Percentiles rank a stretch among this genome's conserved stretches.
These are phyloP conservation scores for Phtheirospermum japonicum DNA, from an alignment of 257 asterid genomes.

Conservation along the genomic window DNA sequence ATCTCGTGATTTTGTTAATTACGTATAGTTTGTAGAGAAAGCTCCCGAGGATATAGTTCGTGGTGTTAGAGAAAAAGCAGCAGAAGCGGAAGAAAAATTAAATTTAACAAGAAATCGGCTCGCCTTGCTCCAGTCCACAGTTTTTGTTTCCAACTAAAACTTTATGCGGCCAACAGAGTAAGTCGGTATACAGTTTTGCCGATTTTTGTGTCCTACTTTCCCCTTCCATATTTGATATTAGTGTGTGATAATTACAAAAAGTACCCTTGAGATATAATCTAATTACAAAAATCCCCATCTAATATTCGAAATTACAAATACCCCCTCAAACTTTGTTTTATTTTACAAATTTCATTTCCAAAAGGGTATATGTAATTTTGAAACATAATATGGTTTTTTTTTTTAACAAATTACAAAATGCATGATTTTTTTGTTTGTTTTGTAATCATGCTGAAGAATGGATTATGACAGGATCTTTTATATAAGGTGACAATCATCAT, in stretches of 20 bases:
- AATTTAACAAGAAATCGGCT: conserved; percentile 70
- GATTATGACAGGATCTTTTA: too few relatives aligned
- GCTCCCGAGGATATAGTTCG: conserved; percentile 85
- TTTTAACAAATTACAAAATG: too few relatives aligned
- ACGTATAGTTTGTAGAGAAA: conserved; percentile 75
- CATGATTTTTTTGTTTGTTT: too few relatives aligned
- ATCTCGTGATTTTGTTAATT: conserved; percentile 15
- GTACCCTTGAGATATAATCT: neutral
- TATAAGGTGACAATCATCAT: too few relatives aligned
- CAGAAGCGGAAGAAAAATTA: conserved; percentile 84
- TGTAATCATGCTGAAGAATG: too few relatives aligned
- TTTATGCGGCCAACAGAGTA: neutral
- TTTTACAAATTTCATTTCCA: neutral
- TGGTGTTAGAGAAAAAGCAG: conserved; percentile 78
- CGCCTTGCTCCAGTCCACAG: conserved; percentile 64
- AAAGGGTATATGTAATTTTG: too few relatives aligned
- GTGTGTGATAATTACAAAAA: neutral
- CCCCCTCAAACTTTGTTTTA: too few relatives aligned
- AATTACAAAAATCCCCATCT: neutral
- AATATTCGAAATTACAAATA: neutral
- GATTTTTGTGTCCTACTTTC: neutral
- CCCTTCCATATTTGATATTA: neutral
- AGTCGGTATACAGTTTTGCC: neutral
- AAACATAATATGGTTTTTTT: too few relatives aligned
- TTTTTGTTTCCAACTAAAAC: conserved; percentile 45